These are phyloP conservation scores for Neonothopanus nambi DNA, from an alignment of 1,284 basidiomycete genomes.

Conservation along the genomic window DNA sequence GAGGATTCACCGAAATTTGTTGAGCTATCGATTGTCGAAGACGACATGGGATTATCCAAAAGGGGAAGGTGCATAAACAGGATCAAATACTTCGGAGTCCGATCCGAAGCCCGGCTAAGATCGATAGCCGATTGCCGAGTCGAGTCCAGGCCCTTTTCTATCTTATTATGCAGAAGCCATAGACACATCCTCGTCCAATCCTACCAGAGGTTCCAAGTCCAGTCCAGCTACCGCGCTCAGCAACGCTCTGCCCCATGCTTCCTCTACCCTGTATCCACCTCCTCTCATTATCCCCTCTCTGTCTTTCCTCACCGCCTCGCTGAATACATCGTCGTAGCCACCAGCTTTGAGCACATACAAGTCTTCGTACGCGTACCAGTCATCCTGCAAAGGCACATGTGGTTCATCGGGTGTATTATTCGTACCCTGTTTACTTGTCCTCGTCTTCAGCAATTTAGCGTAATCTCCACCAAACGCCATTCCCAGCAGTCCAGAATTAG, in stretches of 20 bases:
- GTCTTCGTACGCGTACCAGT: slow-evolving; percentile 76
- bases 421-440: slow-evolving; percentile 50
- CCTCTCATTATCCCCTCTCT: slow-evolving; percentile 79
- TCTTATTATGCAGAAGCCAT: slow-evolving; percentile 41
- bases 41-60: too few species aligned
- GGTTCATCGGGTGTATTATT: slow-evolving; percentile 67
- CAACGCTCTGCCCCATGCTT: slow-evolving; percentile 88
- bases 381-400: slow-evolving; percentile 73
- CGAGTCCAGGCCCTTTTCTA: too few species aligned
- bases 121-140: too few species aligned
- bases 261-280: slow-evolving; percentile 80
- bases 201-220: slow-evolving; percentile 49
- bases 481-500: slow-evolving; percentile 47
- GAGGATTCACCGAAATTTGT: too few species aligned
- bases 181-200: slow-evolving; percentile 39
- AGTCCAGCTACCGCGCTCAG: slow-evolving; percentile 76
- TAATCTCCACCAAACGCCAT: slow-evolving; percentile 25
- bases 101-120: too few species aligned
- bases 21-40: too few species aligned
- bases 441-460: slow-evolving; percentile 53
- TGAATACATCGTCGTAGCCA: slow-evolving; percentile 71
- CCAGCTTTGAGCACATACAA: slow-evolving; percentile 51
- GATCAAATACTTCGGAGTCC: too few species aligned
- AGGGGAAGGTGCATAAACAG: too few species aligned
- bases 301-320: slow-evolving; percentile 75